These are phyloP conservation scores for Neurospora sp. DNA, from an alignment of 495 filamentous ascomycete species.

Conservation along the genomic window DNA sequence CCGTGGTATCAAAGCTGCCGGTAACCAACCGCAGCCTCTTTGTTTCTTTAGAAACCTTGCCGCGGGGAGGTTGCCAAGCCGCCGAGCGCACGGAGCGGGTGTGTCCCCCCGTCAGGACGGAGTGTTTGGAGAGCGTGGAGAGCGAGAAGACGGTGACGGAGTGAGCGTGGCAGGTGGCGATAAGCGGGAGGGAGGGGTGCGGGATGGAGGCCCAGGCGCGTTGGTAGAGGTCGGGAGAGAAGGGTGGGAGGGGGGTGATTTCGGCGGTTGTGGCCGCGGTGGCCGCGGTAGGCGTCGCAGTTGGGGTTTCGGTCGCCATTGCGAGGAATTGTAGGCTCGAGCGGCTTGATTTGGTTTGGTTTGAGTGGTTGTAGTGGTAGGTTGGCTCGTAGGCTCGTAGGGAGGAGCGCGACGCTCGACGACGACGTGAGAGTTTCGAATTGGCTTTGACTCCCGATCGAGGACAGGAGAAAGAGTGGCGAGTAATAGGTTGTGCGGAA, in stretches of 20 bases:
- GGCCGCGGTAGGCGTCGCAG: neutral
- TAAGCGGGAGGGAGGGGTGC: conserved; percentile 76
- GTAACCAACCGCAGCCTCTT: conserved; percentile 67
- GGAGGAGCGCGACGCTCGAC: neutral
- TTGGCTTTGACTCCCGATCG: neutral
- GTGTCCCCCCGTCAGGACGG: conserved; percentile 76
- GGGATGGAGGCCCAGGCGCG: conserved; percentile 79
- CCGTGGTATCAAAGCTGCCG: conserved; percentile 81
- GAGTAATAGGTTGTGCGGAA: neutral
- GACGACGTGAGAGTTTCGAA: neutral
- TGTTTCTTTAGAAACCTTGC: conserved; percentile 25
- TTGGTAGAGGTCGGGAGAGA: conserved; percentile 61
- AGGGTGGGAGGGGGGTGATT: conserved; percentile 31
- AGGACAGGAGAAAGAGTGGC: neutral
- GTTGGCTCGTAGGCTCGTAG: neutral
- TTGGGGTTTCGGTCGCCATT: neutral
- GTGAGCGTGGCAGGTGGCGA: conserved; percentile 81
- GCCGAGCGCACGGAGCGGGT: conserved; percentile 71
- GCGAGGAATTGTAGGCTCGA: neutral
- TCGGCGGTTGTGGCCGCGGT: neutral
- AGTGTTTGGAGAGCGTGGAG: conserved; percentile 63
- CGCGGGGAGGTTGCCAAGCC: conserved; percentile 65
- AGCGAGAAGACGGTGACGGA: conserved; percentile 84
- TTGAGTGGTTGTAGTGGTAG: neutral
- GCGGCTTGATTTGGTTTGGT: neutral